Percentiles rank a stretch among this genome's conserved stretches.
Evolutionary conservation across 352 stramenopile species (phyloP).

Genomic region (Phytophthora pinifolia): DNA sequence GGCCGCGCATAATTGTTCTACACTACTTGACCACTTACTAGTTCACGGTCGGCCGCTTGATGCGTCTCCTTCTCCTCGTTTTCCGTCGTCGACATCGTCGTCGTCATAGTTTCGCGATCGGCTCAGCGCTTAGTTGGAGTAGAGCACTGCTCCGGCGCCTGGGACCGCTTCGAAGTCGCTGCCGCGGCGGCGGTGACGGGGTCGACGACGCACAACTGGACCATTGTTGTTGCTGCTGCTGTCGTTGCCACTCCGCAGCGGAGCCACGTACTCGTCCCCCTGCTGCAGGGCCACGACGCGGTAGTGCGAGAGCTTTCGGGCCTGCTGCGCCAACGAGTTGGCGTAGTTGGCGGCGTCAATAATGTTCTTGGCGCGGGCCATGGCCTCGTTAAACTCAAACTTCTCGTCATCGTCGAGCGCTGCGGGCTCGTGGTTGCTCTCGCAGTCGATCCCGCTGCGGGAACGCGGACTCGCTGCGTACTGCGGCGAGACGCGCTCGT

Average conservation of each 20-base stretch:
- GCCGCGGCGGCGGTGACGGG: conserved; percentile 24
- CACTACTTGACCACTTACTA: conserved; percentile 31
- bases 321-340: conserved; percentile 70
- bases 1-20: conserved; percentile 33
- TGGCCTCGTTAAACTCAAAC: conserved; percentile 50
- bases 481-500: conserved; percentile 12
- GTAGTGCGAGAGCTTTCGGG: conserved; percentile 65
- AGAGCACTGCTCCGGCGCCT: conserved; percentile 25
- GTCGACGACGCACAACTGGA: conserved; percentile 25
- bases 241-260: conserved; percentile 27
- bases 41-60: conserved; percentile 23
- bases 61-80: conserved; percentile 6
- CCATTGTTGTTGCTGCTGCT: conserved; percentile 29
- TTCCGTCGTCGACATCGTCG: conserved; percentile 2
- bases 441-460: conserved; percentile 20
- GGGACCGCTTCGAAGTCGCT: conserved; percentile 17
- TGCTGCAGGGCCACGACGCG: conserved; percentile 64
- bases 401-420: conserved; percentile 4
- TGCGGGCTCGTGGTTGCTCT: conserved; percentile 19
- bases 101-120: conserved; percentile 28
- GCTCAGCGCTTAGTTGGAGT: conserved; percentile 26
- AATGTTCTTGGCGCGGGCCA: conserved; percentile 52
- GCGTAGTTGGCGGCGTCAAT: conserved; percentile 64
- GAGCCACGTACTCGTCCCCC: conserved; percentile 50
- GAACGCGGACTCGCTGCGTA: conserved; percentile 21